Evolutionary conservation across 148 eudicot species (phyloP).

Genomic region (Rhododendron ferrugineum): DNA sequence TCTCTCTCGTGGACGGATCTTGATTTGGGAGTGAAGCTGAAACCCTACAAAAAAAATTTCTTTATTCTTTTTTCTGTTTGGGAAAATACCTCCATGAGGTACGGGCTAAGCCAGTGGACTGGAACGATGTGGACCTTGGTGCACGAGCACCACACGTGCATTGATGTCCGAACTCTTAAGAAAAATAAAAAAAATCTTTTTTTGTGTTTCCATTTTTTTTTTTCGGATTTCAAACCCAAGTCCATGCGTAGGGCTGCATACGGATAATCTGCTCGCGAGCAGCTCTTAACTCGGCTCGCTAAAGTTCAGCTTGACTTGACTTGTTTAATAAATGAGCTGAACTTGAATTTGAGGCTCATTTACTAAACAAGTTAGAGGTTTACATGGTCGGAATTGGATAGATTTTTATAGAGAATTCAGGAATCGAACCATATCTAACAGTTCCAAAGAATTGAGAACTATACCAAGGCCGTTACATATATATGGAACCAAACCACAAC

Average conservation of each 20-base stretch:
- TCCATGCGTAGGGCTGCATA: background rate
- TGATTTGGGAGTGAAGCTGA: conserved; percentile 21
- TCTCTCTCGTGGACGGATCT: conserved; percentile 13
- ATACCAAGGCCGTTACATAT: too few relatives aligned
- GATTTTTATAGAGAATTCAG: too few relatives aligned
- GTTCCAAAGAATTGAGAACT: too few relatives aligned
- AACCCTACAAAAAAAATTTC: conserved; percentile 11
- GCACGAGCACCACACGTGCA: conserved; percentile 47
- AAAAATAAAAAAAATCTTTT: background rate
- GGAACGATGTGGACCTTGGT: conserved; percentile 19
- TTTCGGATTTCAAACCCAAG: background rate
- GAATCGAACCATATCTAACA: too few relatives aligned
- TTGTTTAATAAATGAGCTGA: too few relatives aligned
- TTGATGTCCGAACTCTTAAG: conserved; percentile 10
- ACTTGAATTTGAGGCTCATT: too few relatives aligned
- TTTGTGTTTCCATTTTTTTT: background rate
- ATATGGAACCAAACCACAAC: too few relatives aligned
- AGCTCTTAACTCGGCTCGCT: too few relatives aligned
- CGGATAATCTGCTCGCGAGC: too few relatives aligned
- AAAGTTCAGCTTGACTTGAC: too few relatives aligned
- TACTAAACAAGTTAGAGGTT: too few relatives aligned
- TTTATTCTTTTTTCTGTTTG: background rate
- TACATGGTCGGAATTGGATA: rapidly evolving
- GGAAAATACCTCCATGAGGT: background rate
- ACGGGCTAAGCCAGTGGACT: conserved; percentile 17